These are phyloP conservation scores for Tricholoma hemisulphureum DNA, from an alignment of 768 basidiomycete species.

Conservation along the genomic window DNA sequence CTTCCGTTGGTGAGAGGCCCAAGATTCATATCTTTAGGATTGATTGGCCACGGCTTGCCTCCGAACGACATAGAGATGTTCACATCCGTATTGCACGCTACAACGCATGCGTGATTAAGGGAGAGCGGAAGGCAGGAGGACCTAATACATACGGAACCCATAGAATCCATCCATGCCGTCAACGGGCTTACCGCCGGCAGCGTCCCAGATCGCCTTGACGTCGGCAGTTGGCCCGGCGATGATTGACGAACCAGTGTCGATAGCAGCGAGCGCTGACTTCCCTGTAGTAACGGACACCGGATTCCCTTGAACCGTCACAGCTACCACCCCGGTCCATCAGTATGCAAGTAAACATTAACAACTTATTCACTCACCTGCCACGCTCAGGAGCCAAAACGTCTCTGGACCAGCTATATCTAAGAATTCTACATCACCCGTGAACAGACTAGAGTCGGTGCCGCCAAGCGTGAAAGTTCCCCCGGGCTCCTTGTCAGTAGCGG, in stretches of 20 bases:
- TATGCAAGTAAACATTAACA: background rate
- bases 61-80: conserved; percentile 72
- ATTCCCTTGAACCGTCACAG: conserved; percentile 58
- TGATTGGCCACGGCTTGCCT: conserved; percentile 75
- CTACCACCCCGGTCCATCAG: conserved; percentile 32
- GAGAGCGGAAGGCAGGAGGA: background rate
- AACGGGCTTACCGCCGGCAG: conserved; percentile 48
- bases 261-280: conserved; percentile 58
- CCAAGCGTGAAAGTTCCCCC: conserved; percentile 78
- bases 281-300: conserved; percentile 43
- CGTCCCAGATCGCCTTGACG: conserved; percentile 61
- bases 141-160: conserved; percentile 59
- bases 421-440: conserved; percentile 72
- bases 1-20: conserved; percentile 42
- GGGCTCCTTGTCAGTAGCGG: conserved; percentile 37
- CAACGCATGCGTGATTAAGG: background rate
- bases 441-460: conserved; percentile 58
- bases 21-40: conserved; percentile 74
- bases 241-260: conserved; percentile 94
- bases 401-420: conserved; percentile 40
- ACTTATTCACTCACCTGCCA: conserved; percentile 44
- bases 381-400: conserved; percentile 60
- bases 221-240: conserved; percentile 77
- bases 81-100: conserved; percentile 69
- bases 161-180: conserved; percentile 59